These are phyloP conservation scores for Penicillium concentricum DNA, from an alignment of 2,329 filamentous ascomycete genomes.

Conservation along the genomic window DNA sequence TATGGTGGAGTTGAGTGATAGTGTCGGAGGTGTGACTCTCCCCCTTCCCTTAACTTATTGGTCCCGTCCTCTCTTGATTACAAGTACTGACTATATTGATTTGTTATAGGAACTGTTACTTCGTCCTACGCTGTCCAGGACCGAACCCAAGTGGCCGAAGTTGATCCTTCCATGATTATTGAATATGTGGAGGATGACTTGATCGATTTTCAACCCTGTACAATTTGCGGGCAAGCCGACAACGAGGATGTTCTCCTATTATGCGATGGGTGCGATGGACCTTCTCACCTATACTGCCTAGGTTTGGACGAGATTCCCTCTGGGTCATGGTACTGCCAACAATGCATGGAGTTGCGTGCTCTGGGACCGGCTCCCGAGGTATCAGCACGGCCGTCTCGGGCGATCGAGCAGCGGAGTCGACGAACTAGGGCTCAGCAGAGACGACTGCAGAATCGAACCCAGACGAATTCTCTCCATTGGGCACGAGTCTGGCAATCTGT, in stretches of 20 bases:
- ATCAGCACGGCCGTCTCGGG: conserved; percentile 29
- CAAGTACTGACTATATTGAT: conserved; percentile 3
- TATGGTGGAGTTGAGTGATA: conserved; percentile 77
- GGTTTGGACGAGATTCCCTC: conserved; percentile 74
- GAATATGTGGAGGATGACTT: conserved; percentile 68
- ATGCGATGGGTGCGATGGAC: conserved; percentile 86
- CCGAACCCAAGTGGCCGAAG: conserved; percentile 73
- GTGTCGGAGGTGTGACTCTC: conserved; percentile 68
- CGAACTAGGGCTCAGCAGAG: conserved; percentile 49
- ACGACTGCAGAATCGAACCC: conserved; percentile 39
- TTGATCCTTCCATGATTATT: conserved; percentile 68
- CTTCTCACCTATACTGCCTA: conserved; percentile 90
- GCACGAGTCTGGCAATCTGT: conserved; percentile 85
- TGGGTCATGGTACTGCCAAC: conserved; percentile 87
- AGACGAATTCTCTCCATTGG: conserved; percentile 59
- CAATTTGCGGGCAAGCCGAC: conserved; percentile 77
- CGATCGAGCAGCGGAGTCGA: conserved; percentile 48
- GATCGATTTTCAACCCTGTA: conserved; percentile 68
- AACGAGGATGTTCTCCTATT: conserved; percentile 82
- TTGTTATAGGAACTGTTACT: conserved; percentile 52
- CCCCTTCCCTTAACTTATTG: conserved; percentile 12
- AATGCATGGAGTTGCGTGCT: conserved; percentile 60
- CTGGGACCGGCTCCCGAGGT: conserved; percentile 39
- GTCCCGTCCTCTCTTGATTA: conserved; percentile 6
- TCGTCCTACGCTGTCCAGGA: conserved; percentile 58